Evolutionary conservation across 1,284 basidiomycete genomes (phyloP), one percentile per base, ranked within the genome.

Genomic region (Malassezia brasiliensis): DNA sequence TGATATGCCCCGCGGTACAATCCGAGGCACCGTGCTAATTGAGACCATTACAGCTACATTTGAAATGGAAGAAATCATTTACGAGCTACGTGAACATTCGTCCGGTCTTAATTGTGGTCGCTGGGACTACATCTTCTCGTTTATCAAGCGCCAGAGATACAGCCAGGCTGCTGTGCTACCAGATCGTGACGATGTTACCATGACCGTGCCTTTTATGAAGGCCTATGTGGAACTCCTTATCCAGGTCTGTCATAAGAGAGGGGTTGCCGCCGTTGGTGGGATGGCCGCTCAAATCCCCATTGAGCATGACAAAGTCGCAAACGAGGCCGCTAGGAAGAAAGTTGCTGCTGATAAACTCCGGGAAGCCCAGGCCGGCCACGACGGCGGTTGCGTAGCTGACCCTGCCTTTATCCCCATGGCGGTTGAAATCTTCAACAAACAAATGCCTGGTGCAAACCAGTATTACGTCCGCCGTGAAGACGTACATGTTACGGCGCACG

Each of bases 51-150:
- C 91, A 19, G 93, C 91, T 50, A 90, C 89, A 6, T 96, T 96
- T 82, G 89, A 96, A 74, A 99, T 98, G 90, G 94, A 99, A 76
- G 94, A 99, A 78, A 96, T 98, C 63, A 80, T 98, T 52, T 99
- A 90, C 74, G 94, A 98, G 79, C 81, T 99, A 49, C 83, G 88
- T 72, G 87, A 91, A 65, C 94, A 99, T 76, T 96, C 91, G 1
- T 81, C 88, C 31, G 93, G 94, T 38, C 79, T 99, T 75, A 99
- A 99, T 80, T 99, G 93, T 77, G 93, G 93, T 72, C 83, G 93
- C 77, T 96, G 94, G 93, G 91, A 98, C 75, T 98, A 94, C 79
- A 93, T 91, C 65, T 78, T 78, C 64, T 76, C 75, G 17, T 77
- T 77, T 78, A 96, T 99, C 82, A 99, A 74, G 67, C 69, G 72